Evolutionary conservation across 1,139 yeast species (phyloP), one percentile per base, ranked within the genome.

Genomic region (Suhomyces wounanorum): DNA sequence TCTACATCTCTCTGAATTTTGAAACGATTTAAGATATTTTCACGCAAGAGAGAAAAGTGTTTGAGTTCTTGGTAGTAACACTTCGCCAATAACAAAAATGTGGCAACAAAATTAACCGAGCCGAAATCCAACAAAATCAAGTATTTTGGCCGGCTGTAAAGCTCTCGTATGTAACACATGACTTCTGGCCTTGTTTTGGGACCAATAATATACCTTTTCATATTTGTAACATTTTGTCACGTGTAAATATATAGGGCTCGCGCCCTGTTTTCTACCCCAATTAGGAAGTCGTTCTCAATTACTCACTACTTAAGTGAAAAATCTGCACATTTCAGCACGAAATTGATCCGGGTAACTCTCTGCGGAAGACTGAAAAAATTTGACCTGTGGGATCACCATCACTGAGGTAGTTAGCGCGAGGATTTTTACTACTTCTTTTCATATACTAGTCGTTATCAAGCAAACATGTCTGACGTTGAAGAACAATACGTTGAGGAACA

Each of bases 401-500:
- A 41, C 25, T 10, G 35, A 31, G 35, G 45, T 37, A 26, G 44
- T 33, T 49, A 37, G 49, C 42, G 44, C 41, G 30, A 37, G 43
- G 48, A 43, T 45, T 45, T 49, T 45, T 49, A 40, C 45, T 30
- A 45, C 52, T 49, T 45, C 49, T 49, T 49, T 49, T 49, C 49
- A 49, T 31, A 48, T 40, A 48, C 48, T 40, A 49, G 43, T 49
- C 52, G 47, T 40, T 43, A 47, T 43, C 44, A 50, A 57, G 57
- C 55, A 58, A 68, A 50, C 61, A 77, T 77, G 81, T 76, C 81
- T 71, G 81, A 77, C 78, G 79, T 74, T 66, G 81, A 76, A 73
- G 78, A 74, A 70, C 75, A 70, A 65, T 67, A 67, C 65, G 65
- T 70, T 66, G 83, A 77, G 70, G 84, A 81, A 74, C 83, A 81